Evolutionary conservation across 2,329 filamentous ascomycete genomes (phyloP), one percentile per base, ranked within the genome.

Genomic region (Stenocarpella maydis): DNA sequence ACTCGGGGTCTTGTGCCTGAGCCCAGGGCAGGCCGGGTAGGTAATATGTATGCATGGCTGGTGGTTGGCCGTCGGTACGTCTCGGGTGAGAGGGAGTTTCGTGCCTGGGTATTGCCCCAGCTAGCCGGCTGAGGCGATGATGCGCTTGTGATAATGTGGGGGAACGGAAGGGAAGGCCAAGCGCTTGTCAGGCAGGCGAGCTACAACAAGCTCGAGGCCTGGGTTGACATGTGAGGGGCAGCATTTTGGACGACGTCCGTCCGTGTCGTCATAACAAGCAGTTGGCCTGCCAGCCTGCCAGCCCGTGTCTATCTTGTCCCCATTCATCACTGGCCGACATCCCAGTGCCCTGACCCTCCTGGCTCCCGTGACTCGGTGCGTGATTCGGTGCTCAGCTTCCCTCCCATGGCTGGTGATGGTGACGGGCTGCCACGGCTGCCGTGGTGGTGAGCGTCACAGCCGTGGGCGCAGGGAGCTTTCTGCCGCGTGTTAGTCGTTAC

Each of bases 81-180:
- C 67, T 73, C 70, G 72, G 71, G 67, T 69, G 71, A 71, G 73
- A 61, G 65, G 69, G 72, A 70, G 65, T 61, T 53, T 71, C 55
- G 26, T 45, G 55, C 60, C 58, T 68, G 67, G 43, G 45, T 63
- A 63, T 43, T 19, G 17, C 58, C 45, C 52, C 28, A 50, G 21
- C 54, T 58, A 67, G 52, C 50, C 61, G 53, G 54, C 41, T 49
- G 60, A 45, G 41, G 55, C 67, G 58, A 69, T 49, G 47, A 65
- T 55, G 53, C 64, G 75, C 75, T 75, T 74, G 75, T 77, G 75
- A 76, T 76, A 76, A 74, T 74, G 75, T 74, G 75, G 74, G 72
- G 75, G 74, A 75, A 58, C 55, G 39, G 55, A 65, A 39, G n/a
- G 55, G 17, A 34, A 9, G 41, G 43, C 28, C 24, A 41, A 34